Conservation (phyloP, 306 rosid genomes). For the Herpetospermum pedunculosum region DNA sequence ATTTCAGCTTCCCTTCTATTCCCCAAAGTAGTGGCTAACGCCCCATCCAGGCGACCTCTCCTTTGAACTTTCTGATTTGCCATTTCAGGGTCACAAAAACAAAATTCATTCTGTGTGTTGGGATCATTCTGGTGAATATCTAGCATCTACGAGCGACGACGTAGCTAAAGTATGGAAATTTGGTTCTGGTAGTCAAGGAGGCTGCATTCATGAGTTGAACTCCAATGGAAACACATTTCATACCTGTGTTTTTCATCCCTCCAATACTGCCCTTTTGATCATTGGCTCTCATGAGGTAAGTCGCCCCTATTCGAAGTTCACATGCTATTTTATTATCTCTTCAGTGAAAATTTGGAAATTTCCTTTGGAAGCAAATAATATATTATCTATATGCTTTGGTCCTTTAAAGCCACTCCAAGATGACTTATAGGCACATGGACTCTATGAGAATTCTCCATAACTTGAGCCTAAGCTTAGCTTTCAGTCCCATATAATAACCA, state of each 20-base stretch:
- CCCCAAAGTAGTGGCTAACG: neutral
- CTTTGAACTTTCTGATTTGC: neutral
- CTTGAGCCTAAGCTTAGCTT: neutral
- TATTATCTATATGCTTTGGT: neutral
- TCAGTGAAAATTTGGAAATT: neutral
- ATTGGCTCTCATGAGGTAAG: conserved; percentile 56
- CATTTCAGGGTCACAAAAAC: conserved; percentile 55
- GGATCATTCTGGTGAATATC: conserved; percentile 51
- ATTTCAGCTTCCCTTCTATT: neutral
- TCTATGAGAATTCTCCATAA: neutral
- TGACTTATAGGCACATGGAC: neutral
- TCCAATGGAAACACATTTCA: conserved; percentile 32
- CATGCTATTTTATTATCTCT: neutral
- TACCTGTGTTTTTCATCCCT: conserved; percentile 61
- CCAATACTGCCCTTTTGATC: conserved; percentile 30
- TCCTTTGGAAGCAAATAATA: neutral
- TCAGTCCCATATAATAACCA: too few relatives aligned
- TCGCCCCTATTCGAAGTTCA: neutral
- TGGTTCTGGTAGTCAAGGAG: conserved; percentile 36
- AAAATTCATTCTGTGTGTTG: conserved; percentile 52
- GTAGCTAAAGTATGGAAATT: conserved; percentile 50
- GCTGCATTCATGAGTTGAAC: conserved; percentile 34
- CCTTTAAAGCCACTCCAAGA: neutral
- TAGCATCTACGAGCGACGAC: conserved; percentile 70
- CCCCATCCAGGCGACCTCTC: neutral